Evolutionary conservation across 345 rosid species (phyloP), one percentile per base, ranked within the genome.

Genomic region (Angophora floribunda): DNA sequence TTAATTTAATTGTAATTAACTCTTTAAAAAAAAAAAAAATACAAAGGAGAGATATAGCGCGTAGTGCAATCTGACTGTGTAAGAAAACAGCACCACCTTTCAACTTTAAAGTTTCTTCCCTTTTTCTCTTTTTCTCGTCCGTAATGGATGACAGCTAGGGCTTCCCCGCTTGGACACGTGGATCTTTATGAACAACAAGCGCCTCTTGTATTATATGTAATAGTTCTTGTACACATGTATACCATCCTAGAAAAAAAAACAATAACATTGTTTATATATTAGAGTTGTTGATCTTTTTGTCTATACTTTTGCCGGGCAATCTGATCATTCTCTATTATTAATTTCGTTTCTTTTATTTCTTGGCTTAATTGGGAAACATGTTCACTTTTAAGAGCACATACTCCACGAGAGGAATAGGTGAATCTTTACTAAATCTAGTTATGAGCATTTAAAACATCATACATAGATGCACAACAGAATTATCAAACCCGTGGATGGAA

Each of bases 321-420:
- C 28, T 67, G 45, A 32, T 67, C 80, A 36, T 15, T 7, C 22
- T 19, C 84, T 36, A 75, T 75, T 12, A 41, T 10, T 41, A 9
- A 19, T 41, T 41, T 12, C 6, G 14, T 41, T 41, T 41, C 84
- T 75, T 59, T 75, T 32, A 32, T 41, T 28, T 75, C 84, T 75
- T 75, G 10, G 84, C 49, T 19, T 41, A 75, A 75, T 75, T 22
- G 28, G 84, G 28, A 75, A 75, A 41, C 24, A 1, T 75, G 11
- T 41, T 75, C 0, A 44, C 49, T 75, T 21, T 9, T 75, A 5
- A 36, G 82, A 70, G 41, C 79, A 67, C 79, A 67, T 67, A 5
- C 0, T 30, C 79, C 6, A 2, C 0, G 0, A 41, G 26, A 36
- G 82, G 44, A 75, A 75, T 26, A 1, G 28, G 49, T 41, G 10